These are phyloP conservation scores for Zygoascus biomembranicola DNA, from an alignment of 805 yeast genomes.

Conservation along the genomic window DNA sequence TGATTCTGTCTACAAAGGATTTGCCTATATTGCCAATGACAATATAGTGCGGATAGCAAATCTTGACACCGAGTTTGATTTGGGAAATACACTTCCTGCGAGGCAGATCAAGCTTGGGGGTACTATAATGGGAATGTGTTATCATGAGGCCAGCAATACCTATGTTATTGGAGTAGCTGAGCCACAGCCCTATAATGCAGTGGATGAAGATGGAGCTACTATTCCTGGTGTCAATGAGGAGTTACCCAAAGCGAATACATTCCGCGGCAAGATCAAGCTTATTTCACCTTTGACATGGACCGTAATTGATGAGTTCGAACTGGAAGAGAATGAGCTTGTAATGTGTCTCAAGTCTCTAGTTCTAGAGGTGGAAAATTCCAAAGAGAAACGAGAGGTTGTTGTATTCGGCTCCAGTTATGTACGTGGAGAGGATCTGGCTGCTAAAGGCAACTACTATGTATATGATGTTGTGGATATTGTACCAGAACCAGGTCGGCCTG, in stretches of 20 bases:
- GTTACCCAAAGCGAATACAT: constrained; percentile 48
- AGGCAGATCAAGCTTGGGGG: constrained; percentile 37
- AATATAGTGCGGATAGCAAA: constrained; percentile 53
- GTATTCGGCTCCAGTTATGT: constrained; percentile 72
- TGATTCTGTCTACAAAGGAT: constrained; percentile 34
- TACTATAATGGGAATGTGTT: constrained; percentile 58
- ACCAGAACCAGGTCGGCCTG: constrained; percentile 84
- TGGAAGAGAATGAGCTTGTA: constrained; percentile 61
- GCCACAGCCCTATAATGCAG: constrained; percentile 51
- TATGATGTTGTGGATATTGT: constrained; percentile 73
- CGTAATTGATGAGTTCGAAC: constrained; percentile 58
- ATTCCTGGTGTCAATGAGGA: constrained; percentile 47
- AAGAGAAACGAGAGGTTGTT: constrained; percentile 51
- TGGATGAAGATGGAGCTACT: constrained; percentile 66
- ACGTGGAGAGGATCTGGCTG: constrained; percentile 71
- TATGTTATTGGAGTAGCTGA: constrained; percentile 53
- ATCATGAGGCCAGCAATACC: constrained; percentile 57
- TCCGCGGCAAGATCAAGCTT: constrained; percentile 52
- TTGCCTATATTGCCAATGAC: constrained; percentile 63
- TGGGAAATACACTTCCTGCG: constrained; percentile 11
- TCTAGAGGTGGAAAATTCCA: constrained; percentile 32
- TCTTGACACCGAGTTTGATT: constrained; percentile 12
- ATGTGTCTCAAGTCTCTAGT: constrained; percentile 47
- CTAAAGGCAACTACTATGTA: constrained; percentile 69
- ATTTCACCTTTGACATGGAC: constrained; percentile 72